Evolutionary conservation across 805 yeast species (phyloP), one percentile per base, ranked within the genome.

Genomic region (Nakazawaea ambrosiae): DNA sequence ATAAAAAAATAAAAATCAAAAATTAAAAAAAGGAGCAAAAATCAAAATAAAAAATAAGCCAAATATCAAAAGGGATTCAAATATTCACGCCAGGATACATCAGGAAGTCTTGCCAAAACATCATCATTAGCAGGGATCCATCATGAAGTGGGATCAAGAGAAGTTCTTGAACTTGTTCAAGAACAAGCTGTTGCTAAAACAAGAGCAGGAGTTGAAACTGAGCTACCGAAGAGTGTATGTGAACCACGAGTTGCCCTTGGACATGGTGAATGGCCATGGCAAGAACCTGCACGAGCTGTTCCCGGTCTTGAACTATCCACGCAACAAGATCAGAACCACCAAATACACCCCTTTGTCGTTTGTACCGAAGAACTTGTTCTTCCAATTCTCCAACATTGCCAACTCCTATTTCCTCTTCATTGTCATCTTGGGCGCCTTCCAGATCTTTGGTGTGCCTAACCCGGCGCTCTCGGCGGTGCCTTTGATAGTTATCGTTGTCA

Each of bases 271-370:
- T 29, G 80, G 78, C 42, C 77, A 75, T 51, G 70, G 14, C 15
- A 12, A 7, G 12, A 5, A 8, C n/a, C 18, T 14, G 18, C 7
- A 22, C 24, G 10, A 10, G 10, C 29, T n/a, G n/a, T 10, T 5
- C 24, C 84, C 90, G 2, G 53, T 50, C 15, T 65, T 68, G 0
- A 54, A 58, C n/a, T 90, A 83, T 53, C 78, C 94, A 9, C 72
- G 96, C 50, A 90, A 90, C 65, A 89, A 92, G 58, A 86, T 92
- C 48, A 77, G 97, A 64, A 88, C 97, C 0, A 87, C 98, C 2
- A 90, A 87, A 63, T 90, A 90, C 59, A 90, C 97, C 2, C 96
- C 97, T 5, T 54, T 92, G 32, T 67, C 87, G 7, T 90, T 90
- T 53, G 46, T 92, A 22, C 97, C 97, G 3, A 88, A 88, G 57